These are phyloP conservation scores for Penicillium sp. DNA, from an alignment of 2,329 filamentous ascomycete genomes.

Conservation along the genomic window DNA sequence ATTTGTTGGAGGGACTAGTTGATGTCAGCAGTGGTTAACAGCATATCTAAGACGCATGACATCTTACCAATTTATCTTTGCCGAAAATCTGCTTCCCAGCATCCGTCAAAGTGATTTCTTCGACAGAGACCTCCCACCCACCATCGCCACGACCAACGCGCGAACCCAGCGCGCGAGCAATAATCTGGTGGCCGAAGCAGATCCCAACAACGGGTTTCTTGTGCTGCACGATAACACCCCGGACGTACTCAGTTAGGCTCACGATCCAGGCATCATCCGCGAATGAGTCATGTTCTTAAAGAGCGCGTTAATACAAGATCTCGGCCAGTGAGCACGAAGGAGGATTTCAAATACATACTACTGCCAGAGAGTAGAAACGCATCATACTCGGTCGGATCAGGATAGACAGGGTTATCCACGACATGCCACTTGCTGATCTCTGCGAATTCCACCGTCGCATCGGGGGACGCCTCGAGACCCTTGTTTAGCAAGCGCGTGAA, in stretches of 20 bases:
- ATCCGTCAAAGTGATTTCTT: slow-evolving; percentile 42
- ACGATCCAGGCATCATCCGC: slow-evolving; percentile 50
- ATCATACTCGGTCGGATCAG: slow-evolving; percentile 25
- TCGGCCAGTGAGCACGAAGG: not conserved
- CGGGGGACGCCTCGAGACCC: slow-evolving; percentile 16
- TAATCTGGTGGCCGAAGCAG: slow-evolving; percentile 54
- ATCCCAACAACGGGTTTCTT: slow-evolving; percentile 45
- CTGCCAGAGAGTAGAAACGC: slow-evolving; percentile 33
- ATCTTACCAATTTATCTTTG: slow-evolving; percentile 27
- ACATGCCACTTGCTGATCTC: slow-evolving; percentile 29
- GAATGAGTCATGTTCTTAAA: slow-evolving; percentile 42
- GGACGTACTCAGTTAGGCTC: slow-evolving; percentile 45
- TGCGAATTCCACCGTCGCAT: not conserved
- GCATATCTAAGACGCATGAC: not conserved
- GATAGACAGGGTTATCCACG: slow-evolving; percentile 25
- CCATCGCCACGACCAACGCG: slow-evolving; percentile 41
- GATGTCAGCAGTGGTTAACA: not conserved
- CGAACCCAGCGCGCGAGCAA: slow-evolving; percentile 46
- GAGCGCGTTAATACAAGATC: not conserved
- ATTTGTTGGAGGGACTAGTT: slow-evolving; percentile 46
- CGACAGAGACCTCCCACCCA: slow-evolving; percentile 52
- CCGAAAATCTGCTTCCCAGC: slow-evolving; percentile 45
- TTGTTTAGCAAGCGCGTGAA: slow-evolving; percentile 27
- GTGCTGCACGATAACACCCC: slow-evolving; percentile 22
- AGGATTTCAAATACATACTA: slow-evolving; percentile 24